Evolutionary conservation across 1,139 yeast species (phyloP).

Genomic region (Protomyces arabidopsidicola): DNA sequence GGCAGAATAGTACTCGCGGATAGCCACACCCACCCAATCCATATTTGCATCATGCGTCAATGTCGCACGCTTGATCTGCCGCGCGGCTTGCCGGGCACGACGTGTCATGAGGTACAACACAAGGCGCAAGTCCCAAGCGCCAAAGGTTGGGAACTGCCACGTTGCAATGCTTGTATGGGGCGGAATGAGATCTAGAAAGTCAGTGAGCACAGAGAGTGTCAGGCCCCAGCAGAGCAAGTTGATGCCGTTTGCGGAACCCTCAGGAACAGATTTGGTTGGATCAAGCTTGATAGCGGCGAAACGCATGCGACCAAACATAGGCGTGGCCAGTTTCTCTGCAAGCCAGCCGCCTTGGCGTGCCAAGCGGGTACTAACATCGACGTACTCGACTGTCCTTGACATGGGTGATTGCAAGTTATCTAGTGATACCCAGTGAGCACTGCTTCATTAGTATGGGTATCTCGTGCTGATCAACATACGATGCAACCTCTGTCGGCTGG

Average conservation of each 20-base stretch:
- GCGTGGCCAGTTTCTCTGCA: conserved; percentile 28
- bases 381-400: conserved; percentile 34
- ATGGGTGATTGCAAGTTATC: conserved; percentile 35
- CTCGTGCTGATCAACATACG: conserved; percentile 37
- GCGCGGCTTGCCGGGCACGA: not conserved
- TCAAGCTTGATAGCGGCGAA: conserved; percentile 39
- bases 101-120: conserved; percentile 2
- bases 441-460: conserved; percentile 38
- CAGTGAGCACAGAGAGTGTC: conserved; percentile 40
- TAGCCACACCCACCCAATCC: conserved; percentile 12
- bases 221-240: conserved; percentile 40
- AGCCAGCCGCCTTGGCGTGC: conserved; percentile 5
- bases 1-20: not conserved
- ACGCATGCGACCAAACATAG: conserved; percentile 37
- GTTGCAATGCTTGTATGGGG: not conserved
- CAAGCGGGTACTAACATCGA: conserved; percentile 27
- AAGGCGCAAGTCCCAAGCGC: conserved; percentile 4
- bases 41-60: not conserved
- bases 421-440: conserved; percentile 44
- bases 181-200: conserved; percentile 37
- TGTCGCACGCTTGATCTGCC: not conserved
- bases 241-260: not conserved
- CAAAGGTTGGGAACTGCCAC: conserved; percentile 18
- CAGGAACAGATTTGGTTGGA: conserved; percentile 30
- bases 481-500: conserved; percentile 34